Evolutionary conservation across 306 rosid species (phyloP), one percentile per base, ranked within the genome.

Genomic region (Dalbergia cultrata): DNA sequence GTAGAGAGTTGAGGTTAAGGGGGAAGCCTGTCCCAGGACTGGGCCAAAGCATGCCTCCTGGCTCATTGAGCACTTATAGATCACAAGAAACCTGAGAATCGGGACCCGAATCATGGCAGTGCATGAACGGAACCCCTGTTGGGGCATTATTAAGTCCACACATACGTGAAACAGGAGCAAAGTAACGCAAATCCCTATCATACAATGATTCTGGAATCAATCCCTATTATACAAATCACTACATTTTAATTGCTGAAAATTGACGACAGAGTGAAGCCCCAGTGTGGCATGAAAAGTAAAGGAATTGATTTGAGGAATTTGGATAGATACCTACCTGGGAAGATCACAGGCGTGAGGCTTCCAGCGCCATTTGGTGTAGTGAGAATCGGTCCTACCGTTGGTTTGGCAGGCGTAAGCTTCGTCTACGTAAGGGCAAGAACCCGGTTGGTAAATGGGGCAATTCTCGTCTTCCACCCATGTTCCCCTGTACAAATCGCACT

Each of bases 391-490:
- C 58, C 99, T 90, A 18, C 98, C 98, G 62, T 95, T 93, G 76
- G 12, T 52, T 69, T 90, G 87, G 90, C 97, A 96, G 76, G 89
- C 94, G 59, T 89, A 96, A 75, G 97, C 99, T 66, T 93, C 98
- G 9, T 93, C 99, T 2, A 96, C 97, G 67, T 87, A 93, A n/a
- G 98, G 97, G 59, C 99, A 96, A 54, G 97, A 89, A 82, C 97
- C 91, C 14, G 92, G 84, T 72, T 59, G 35, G 63, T 95, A 93
- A 81, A 92, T 80, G 1, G 99, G 98, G 81, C 93, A 87, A 16
- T 66, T 70, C 14, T 84, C 89, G 72, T 95, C 97, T 79, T 60
- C 89, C 70, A 96, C 93, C 99, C 97, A 96, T 26, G 88, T 87
- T 49, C 98, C 97, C 75, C 50, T 75, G 84, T 77, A 90, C 78